phyloP scores from a whole-genome alignment of 75 land plant genomes.

The Picea sitchensis region DNA sequence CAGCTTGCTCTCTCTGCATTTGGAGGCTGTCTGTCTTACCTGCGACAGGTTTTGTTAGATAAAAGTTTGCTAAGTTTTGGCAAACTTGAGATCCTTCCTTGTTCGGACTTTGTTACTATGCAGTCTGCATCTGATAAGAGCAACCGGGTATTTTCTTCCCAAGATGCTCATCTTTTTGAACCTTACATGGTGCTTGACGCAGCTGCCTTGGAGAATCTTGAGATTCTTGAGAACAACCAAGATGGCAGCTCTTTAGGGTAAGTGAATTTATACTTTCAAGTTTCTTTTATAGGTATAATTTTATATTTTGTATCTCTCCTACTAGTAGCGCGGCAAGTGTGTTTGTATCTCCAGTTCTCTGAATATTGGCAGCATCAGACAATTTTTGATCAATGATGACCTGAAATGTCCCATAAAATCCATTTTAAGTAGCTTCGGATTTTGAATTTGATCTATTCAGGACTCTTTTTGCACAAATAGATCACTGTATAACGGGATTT shows the following conservation, averaged over 20 bases:
- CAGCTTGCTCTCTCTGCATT: conserved; percentile 73
- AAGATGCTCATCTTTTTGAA: conserved; percentile 18
- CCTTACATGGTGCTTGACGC: conserved; percentile 87
- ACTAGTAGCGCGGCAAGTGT: neutral
- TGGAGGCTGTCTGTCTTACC: conserved; percentile 80
- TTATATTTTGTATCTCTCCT: neutral
- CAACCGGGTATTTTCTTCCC: neutral
- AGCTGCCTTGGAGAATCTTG: conserved; percentile 90
- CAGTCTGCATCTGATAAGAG: conserved; percentile 4
- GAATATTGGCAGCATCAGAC: neutral
- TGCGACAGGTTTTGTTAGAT: conserved; percentile 82
- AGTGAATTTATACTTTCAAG: conserved; percentile 1
- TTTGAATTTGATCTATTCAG: conserved; percentile 27
- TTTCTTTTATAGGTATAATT: neutral
- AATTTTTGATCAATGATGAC: neutral
- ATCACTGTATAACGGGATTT: conserved; percentile 88
- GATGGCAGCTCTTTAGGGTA: conserved; percentile 82
- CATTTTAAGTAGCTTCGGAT: neutral
- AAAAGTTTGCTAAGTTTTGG: conserved; percentile 64
- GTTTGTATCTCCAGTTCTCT: neutral
- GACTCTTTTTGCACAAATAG: conserved; percentile 75
- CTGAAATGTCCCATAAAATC: neutral
- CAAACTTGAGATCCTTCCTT: conserved; percentile 82
- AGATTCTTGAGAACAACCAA: conserved; percentile 78
- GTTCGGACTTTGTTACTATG: conserved; percentile 32